Percentiles rank a stretch among this genome's conserved stretches.
phyloP scores from a whole-genome alignment of 2,329 filamentous ascomycete species.

The Teratosphaeriaceae sp. region DNA sequence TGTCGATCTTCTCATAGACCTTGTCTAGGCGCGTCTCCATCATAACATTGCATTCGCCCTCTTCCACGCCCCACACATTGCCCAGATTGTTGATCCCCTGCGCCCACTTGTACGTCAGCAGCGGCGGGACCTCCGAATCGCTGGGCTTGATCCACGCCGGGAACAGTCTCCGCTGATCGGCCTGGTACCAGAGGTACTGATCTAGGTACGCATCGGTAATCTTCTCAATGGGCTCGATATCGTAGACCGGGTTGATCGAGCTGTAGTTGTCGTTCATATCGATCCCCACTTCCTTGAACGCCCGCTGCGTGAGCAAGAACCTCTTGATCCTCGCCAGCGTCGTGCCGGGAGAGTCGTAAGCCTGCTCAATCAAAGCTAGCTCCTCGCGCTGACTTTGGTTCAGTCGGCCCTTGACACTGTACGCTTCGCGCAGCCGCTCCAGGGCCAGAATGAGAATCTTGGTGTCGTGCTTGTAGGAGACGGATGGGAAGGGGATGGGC shows the following conservation, averaged over 20 bases:
- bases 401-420: constrained; percentile 92
- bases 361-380: constrained; percentile 92
- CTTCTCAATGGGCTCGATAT: constrained; percentile 98
- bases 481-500: constrained; percentile 95
- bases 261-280: constrained; percentile 99
- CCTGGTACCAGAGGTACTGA: constrained; percentile 98
- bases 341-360: constrained; percentile 94
- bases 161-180: constrained; percentile 93
- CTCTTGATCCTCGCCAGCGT: constrained; percentile 95
- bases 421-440: constrained; percentile 87
- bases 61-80: constrained; percentile 86
- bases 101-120: constrained; percentile 97
- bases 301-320: constrained; percentile 91
- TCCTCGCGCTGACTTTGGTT: constrained; percentile 98
- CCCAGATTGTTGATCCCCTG: constrained; percentile 98
- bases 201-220: constrained; percentile 98
- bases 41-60: constrained; percentile 97
- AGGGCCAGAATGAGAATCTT: constrained; percentile 96
- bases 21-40: constrained; percentile 98
- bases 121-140: constrained; percentile 90
- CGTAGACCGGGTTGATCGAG: constrained; percentile 97
- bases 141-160: constrained; percentile 99
- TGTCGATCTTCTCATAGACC: constrained; percentile 98
- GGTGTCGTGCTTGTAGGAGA: constrained; percentile 99
- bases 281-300: constrained; percentile 98